phyloP scores from a whole-genome alignment of 495 filamentous ascomycete species.

The Mytilinidion resinicola region DNA sequence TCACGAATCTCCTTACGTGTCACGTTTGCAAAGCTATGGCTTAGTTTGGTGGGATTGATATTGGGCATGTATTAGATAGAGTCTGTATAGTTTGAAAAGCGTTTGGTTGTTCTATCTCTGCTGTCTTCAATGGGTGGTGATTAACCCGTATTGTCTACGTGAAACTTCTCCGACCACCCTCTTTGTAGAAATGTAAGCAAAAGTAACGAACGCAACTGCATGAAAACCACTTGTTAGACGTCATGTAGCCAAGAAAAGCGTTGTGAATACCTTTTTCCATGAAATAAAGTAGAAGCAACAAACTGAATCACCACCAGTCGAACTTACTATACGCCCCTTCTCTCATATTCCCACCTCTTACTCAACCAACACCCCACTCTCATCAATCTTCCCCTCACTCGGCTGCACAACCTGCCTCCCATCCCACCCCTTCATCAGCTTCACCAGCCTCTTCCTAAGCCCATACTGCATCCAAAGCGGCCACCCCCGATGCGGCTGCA shows the following conservation, averaged over 20 bases:
- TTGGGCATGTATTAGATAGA: neutral
- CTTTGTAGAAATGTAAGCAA: too few species aligned
- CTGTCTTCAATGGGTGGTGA: too few species aligned
- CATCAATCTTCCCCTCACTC: conserved; percentile 19
- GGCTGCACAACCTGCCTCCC: conserved; percentile 30
- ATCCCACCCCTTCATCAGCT: conserved; percentile 24
- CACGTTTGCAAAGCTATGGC: neutral
- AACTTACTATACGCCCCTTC: neutral
- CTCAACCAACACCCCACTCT: conserved; percentile 25
- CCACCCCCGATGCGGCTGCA: conserved; percentile 34
- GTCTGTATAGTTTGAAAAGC: conserved; percentile 1
- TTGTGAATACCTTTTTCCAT: too few species aligned
- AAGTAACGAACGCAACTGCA: too few species aligned
- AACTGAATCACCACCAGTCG: too few species aligned
- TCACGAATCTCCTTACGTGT: conserved; percentile 2
- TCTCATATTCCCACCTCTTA: neutral
- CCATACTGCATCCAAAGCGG: conserved; percentile 43
- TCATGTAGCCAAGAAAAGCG: too few species aligned
- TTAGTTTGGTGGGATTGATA: neutral
- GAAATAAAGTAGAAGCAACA: too few species aligned
- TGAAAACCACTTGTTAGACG: too few species aligned
- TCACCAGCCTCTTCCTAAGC: conserved; percentile 23
- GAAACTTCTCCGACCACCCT: too few species aligned
- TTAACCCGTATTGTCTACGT: too few species aligned
- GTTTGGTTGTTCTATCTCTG: neutral